These are phyloP conservation scores for Ajuga reptans DNA, from an alignment of 305 asterid genomes.

Conservation along the genomic window DNA sequence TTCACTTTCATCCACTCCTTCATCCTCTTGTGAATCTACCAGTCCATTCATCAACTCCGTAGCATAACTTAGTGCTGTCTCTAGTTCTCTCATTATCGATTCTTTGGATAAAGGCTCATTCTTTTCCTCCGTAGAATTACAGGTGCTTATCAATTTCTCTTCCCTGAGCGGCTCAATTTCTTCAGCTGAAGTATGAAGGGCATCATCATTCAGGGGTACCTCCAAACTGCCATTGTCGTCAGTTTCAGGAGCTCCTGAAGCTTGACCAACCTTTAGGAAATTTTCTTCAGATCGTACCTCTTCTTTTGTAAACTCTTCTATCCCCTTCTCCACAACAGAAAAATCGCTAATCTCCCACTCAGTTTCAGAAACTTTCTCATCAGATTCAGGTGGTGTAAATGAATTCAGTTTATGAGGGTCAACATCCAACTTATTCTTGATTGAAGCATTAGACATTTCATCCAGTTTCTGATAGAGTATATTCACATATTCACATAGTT, in stretches of 20 bases:
- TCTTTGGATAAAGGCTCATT: conserved; percentile 36
- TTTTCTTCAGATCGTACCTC: conserved; percentile 29
- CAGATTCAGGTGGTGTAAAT: conserved; percentile 26
- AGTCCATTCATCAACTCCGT: conserved; percentile 44
- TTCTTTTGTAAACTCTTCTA: conserved; percentile 38
- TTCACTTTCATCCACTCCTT: conserved; percentile 27
- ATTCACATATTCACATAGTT: conserved; percentile 53
- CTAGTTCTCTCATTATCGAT: conserved; percentile 61
- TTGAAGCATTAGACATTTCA: conserved; percentile 35
- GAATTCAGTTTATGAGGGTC: conserved; percentile 30
- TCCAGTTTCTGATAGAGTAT: conserved; percentile 59
- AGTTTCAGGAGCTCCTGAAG: conserved; percentile 25
- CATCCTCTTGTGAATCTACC: conserved; percentile 53
- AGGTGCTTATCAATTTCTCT: conserved; percentile 29
- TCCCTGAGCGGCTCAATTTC: conserved; percentile 26
- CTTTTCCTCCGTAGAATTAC: conserved; percentile 28
- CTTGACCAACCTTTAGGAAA: conserved; percentile 23
- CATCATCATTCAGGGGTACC: conserved; percentile 25
- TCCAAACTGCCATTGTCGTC: conserved; percentile 22
- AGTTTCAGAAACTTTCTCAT: conserved; percentile 30
- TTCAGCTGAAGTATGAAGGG: conserved; percentile 24
- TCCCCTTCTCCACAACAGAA: conserved; percentile 43
- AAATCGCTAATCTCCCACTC: conserved; percentile 39
- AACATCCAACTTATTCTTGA: conserved; percentile 29
- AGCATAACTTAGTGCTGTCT: conserved; percentile 48